phyloP scores from a whole-genome alignment of 805 yeast genomes.

The Zygoascus flipseniorum region DNA sequence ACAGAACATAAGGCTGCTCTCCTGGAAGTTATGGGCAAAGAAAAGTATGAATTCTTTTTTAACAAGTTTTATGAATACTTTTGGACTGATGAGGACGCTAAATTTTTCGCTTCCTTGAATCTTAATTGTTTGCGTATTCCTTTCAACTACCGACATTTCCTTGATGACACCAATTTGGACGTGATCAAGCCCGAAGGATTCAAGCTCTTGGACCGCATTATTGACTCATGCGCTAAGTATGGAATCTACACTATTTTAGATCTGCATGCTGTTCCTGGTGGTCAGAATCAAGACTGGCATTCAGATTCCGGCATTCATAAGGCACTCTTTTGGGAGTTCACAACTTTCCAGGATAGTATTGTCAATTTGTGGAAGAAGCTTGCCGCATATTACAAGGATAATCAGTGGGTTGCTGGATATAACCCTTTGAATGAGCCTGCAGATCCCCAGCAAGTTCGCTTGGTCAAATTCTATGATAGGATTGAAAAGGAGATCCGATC shows the following conservation, averaged over 20 bases:
- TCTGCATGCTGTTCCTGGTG: conserved; percentile 44
- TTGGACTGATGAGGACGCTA: conserved; percentile 45
- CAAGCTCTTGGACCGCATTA: conserved; percentile 35
- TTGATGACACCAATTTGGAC: conserved; percentile 39
- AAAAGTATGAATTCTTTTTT: conserved; percentile 41
- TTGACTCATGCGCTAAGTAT: conserved; percentile 37
- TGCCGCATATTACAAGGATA: conserved; percentile 39
- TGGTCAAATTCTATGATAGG: conserved; percentile 33
- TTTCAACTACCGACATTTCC: conserved; percentile 43
- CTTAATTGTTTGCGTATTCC: conserved; percentile 44
- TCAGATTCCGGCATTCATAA: conserved; percentile 40
- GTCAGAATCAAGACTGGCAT: conserved; percentile 51
- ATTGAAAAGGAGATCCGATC: conserved; percentile 34
- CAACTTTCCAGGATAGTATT: conserved; percentile 39
- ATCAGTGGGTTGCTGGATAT: conserved; percentile 46
- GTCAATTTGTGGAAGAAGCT: conserved; percentile 39
- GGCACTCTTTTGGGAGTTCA: conserved; percentile 43
- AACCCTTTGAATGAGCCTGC: conserved; percentile 49
- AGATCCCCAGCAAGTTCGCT: conserved; percentile 34
- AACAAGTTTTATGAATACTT: conserved; percentile 46
- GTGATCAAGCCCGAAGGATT: conserved; percentile 39
- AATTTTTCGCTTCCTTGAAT: conserved; percentile 35
- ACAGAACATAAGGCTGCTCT: conserved; percentile 40
- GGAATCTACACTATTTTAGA: conserved; percentile 43
- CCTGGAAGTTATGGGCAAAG: conserved; percentile 35